These are phyloP conservation scores for Pontederia paniculata DNA, from an alignment of 176 grass and related monocot species.

Conservation along the genomic window DNA sequence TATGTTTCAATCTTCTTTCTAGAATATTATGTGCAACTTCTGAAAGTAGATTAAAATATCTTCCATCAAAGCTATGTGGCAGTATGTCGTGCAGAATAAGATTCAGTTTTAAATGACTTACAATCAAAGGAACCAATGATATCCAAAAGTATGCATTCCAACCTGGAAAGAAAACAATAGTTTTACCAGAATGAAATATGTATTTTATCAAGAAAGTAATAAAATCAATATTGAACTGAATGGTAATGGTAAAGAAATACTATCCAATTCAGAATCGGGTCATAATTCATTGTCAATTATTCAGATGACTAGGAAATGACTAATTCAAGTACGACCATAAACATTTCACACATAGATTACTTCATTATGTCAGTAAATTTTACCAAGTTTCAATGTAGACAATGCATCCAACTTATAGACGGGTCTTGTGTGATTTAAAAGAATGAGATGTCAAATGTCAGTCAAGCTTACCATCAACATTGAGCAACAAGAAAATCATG, in stretches of 20 bases:
- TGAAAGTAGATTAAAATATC: no score
- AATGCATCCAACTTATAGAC: no score
- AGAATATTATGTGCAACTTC: neutral
- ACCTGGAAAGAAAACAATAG: constrained; percentile 16
- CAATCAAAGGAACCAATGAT: constrained; percentile 44
- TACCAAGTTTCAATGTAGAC: neutral
- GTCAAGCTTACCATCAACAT: constrained; percentile 53
- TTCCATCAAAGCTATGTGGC: no score
- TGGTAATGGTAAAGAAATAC: no score
- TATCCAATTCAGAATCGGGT: no score
- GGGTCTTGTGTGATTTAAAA: neutral
- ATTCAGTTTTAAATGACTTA: constrained; percentile 30
- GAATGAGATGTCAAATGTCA: neutral
- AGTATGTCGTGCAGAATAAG: no score
- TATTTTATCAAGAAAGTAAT: neutral
- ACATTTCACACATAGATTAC: no score
- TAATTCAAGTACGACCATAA: no score
- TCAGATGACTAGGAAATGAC: no score
- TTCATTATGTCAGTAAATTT: no score
- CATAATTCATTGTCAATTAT: no score
- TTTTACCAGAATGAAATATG: neutral
- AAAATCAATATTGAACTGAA: neutral
- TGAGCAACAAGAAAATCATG: constrained; percentile 66
- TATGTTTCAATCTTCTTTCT: neutral
- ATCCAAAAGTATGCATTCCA: constrained; percentile 85